Evolutionary conservation across 768 basidiomycete genomes (phyloP), one percentile per base, ranked within the genome.

Genomic region (Psilocybe cyanescens): DNA sequence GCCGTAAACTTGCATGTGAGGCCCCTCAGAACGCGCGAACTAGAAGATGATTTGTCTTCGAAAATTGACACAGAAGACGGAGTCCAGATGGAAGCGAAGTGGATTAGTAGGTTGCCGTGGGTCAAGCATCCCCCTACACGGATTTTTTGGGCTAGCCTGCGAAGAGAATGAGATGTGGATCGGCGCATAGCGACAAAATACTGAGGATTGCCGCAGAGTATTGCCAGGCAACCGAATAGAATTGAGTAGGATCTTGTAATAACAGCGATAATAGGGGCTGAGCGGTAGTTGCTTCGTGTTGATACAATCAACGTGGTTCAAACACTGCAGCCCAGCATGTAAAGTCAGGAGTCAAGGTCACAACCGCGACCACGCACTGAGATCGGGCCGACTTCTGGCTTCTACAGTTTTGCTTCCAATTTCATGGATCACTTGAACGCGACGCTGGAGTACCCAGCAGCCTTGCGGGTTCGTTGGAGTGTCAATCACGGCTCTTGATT

Each of bases 271-370:
- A 39, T 14, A 39, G 14, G 41, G n/a, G 5, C 14, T 44, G 41
- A 14, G 41, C 7, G 14, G 8, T 44, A 16, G 14, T 12, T 5
- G 41, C 41, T 44, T 44, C 41, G 4, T 11, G n/a, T 14, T 8
- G 41, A 16, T 12, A 2, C 14, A 33, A 19, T 35, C 11, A 35
- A 17, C n/a, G 24, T 29, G 16, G n/a, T 5, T 17, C 24, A 17
- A 53, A 31, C 8, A 7, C 41, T 35, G 29, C 28, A 33, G 16
- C 16, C 16, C 51, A 14, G 17, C 12, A 4, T 17, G n/a, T 17
- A 16, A 31, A 33, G 33, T 53, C 51, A 53, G n/a, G 30, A 53
- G 31, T 53, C 28, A 51, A 51, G 51, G 51, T 53, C 51, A 53
- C 31, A 8, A 11, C 51, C 31, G 30, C 31, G 51, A 53, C 35